Base-by-base conservation (phyloP, 2,329 filamentous ascomycete genomes). In the Apiospora aurea region DNA sequence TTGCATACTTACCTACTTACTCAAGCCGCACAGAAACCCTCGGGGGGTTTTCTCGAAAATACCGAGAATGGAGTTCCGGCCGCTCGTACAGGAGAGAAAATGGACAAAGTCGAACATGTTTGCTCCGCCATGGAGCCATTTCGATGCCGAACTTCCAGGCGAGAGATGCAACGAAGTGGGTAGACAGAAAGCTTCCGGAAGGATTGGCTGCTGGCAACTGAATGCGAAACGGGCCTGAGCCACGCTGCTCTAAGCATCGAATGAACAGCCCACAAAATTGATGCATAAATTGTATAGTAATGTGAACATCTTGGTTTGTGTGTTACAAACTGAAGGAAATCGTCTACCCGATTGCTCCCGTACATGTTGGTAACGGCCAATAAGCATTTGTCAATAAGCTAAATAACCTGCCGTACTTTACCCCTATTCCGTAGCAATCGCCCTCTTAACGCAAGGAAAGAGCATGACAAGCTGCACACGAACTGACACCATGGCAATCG, bases 91-190 rank as follows among this genome's bases (percentile, higher is more conserved):
- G 49, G 29, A 53, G 46, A 13, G n/a, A 21, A 34, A 21, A 38
- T 18, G 8, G 29, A 38, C 8, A 29, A 34, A 38, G 18, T n/a
- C 29, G 24, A 16, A 29, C 51, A 26, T 29, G 26, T 24, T 24
- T 57, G 26, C 51, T 34, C 51, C 51, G 51, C 51, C 26, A 14
- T 34, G 26, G 26, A 18, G 7, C 51, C 14, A 57, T 5, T 18
- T 57, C 26, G 26, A 57, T 57, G 51, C 51, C 51, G 51, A 57
- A 57, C 51, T 57, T 34, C 51, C 26, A 61, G 29, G 29, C 53
- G 16, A 61, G 5, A 29, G 29, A 61, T 61, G 53, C 29, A 38
- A 2, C 29, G 18, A 34, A 61, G 53, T 61, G 29, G 53, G 21
- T 38, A 61, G 4, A 29, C 29, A 6, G 10, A 7, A 7, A 21